Evolutionary conservation across 768 basidiomycete species (phyloP).

Genomic region (Neoboletus magnificus): DNA sequence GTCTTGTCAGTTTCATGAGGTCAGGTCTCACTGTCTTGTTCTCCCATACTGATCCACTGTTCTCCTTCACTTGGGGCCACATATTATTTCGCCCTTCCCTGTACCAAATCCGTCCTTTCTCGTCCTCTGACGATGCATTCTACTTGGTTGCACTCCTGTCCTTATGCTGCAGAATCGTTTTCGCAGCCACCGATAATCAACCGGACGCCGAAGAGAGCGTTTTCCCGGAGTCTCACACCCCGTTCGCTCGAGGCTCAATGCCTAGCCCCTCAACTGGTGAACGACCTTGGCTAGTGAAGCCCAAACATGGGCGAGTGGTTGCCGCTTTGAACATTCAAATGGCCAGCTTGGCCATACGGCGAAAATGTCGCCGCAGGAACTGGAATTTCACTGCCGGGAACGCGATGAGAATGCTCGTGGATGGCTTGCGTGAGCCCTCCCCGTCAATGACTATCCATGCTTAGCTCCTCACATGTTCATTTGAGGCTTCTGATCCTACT

Average conservation of each 20-base stretch:
- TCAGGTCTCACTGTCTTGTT: not conserved
- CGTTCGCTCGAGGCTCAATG: slow-evolving; percentile 42
- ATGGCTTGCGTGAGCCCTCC: slow-evolving; percentile 43
- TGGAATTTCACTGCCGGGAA: slow-evolving; percentile 40
- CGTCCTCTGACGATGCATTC: not conserved
- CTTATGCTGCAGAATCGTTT: slow-evolving; percentile 11
- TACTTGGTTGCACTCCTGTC: slow-evolving; percentile 8
- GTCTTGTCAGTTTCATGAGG: not conserved
- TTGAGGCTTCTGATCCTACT: slow-evolving; percentile 36
- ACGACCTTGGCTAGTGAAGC: slow-evolving; percentile 44
- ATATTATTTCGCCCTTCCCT: not conserved
- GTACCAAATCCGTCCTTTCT: slow-evolving; percentile 3
- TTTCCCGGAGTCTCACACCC: slow-evolving; percentile 46
- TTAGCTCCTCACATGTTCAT: not conserved
- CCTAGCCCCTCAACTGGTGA: slow-evolving; percentile 48
- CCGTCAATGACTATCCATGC: not conserved
- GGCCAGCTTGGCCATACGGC: slow-evolving; percentile 47
- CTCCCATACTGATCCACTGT: not conserved
- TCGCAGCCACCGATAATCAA: slow-evolving; percentile 12
- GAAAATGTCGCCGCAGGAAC: slow-evolving; percentile 57
- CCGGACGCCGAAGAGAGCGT: slow-evolving; percentile 14
- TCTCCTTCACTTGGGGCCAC: not conserved
- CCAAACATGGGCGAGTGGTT: slow-evolving; percentile 47
- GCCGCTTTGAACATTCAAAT: slow-evolving; percentile 46
- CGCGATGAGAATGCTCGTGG: slow-evolving; percentile 48